Base-by-base conservation (phyloP, 352 stramenopile genomes). In the Globisporangium sylvaticum region DNA sequence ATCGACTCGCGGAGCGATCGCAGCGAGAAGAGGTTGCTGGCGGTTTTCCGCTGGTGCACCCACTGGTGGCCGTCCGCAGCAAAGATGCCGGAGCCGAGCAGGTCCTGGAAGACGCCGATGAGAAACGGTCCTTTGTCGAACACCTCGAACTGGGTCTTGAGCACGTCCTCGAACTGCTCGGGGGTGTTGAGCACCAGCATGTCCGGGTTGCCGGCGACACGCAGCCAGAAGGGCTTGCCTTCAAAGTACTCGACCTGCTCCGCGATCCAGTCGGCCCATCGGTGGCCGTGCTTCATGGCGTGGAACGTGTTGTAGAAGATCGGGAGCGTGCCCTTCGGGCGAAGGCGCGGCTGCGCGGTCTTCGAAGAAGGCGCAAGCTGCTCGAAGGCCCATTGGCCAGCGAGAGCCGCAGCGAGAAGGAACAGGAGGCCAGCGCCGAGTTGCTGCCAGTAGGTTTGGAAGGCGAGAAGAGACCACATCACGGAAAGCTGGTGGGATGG, bases 21-120 rank as follows among this genome's bases (percentile, higher is more conserved):
- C 12, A 68, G 48, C 24, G 73, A 68, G 48, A 83, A 83, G 34
- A 80, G 68, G 48, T 75, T 67, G 44, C 66, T 68, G 7, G 57
- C 67, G n/a, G 66, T 61, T 54, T 77, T 78, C 54, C 73, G 69
- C 57, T 83, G 75, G 32, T 66, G 59, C 8, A 53, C 56, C 75
- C 73, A 83, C 5, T 53, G 58, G 7, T 64, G 66, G 46, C 75
- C 75, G 32, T 80, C 72, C 12, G 67, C 66, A 3, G 68, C 64
- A 27, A 80, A 64, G 62, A 82, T 66, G 20, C 73, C 32, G 32
- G 32, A 8, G 32, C 32, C 32, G 32, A 37, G 32, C 32, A 37
- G 32, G 8, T 12, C 32, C 32, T 12, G 32, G 8, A 37, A 37
- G 32, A 37, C 8, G 32, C 8, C 10, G 32, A 37, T 37, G 5